Evolutionary conservation across 441 rosid genomes (phyloP).

Genomic region (Corymbia calophylla): DNA sequence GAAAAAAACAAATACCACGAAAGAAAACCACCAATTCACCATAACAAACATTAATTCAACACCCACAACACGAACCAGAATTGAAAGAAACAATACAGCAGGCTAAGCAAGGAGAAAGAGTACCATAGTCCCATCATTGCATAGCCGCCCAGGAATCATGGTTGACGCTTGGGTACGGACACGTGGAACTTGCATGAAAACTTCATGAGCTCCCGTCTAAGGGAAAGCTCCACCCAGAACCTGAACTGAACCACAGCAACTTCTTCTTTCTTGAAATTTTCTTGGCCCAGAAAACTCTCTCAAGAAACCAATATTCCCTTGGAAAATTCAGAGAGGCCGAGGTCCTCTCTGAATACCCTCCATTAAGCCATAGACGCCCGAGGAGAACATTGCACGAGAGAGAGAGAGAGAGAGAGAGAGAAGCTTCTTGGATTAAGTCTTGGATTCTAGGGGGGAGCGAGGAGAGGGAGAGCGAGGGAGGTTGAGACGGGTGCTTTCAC

Average conservation of each 20-base stretch:
- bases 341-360: conserved; percentile 45
- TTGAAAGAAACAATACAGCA: not conserved
- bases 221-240: not conserved
- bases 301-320: not conserved
- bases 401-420: not conserved
- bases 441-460: not conserved
- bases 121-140: not conserved
- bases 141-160: not conserved
- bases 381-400: conserved; percentile 36
- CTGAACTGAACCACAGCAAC: not conserved
- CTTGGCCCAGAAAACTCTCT: conserved; percentile 4
- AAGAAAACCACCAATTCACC: not conserved
- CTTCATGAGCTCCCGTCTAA: not conserved
- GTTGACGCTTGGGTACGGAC: not conserved
- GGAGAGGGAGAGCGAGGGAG: not conserved
- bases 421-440: not conserved
- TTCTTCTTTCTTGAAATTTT: not conserved
- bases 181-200: not conserved
- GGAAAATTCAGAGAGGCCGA: conserved; percentile 41
- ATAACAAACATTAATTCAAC: not conserved
- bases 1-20: not conserved
- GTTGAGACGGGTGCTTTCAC: not conserved
- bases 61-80: not conserved
- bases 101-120: not conserved
- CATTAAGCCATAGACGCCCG: conserved; percentile 43